A percentile compares a stretch with the other conserved stretches of the same genome.
Evolutionary conservation across 805 yeast genomes (phyloP).

Genomic region (Nakazawaea anatomiae): DNA sequence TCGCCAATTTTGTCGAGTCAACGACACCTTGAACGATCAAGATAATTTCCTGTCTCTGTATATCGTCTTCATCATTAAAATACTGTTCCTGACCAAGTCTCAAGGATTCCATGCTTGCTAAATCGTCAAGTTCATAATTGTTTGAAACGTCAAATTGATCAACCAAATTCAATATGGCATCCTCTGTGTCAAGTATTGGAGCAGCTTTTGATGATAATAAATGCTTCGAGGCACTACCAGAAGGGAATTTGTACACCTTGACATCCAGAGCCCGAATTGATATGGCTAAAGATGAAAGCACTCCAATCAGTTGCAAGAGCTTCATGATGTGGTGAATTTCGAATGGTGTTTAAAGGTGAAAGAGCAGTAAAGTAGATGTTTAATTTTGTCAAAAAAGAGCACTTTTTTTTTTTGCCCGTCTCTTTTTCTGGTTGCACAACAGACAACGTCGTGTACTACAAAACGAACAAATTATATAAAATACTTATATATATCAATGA

Average conservation of each 20-base stretch:
- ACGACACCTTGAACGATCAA: constrained; percentile 37
- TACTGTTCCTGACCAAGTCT: constrained; percentile 11
- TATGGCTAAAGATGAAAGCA: neutral
- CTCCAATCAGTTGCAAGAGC: neutral
- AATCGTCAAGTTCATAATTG: constrained; percentile 24
- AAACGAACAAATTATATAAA: too few relatives aligned
- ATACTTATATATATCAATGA: too few relatives aligned
- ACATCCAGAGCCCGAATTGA: constrained; percentile 1
- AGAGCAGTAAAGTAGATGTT: too few relatives aligned
- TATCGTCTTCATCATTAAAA: constrained; percentile 16
- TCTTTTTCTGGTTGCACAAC: too few relatives aligned
- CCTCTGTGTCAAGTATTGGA: constrained; percentile 19
- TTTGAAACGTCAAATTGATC: constrained; percentile 37
- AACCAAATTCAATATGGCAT: constrained; percentile 37
- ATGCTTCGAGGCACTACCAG: too few relatives aligned
- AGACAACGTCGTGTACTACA: too few relatives aligned
- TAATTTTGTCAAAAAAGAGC: too few relatives aligned
- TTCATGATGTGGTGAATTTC: neutral
- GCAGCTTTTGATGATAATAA: neutral
- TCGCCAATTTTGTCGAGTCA: constrained; percentile 22
- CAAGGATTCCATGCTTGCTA: neutral
- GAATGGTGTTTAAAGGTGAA: too few relatives aligned
- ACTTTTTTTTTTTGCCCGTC: too few relatives aligned
- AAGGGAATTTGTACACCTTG: constrained; percentile 11
- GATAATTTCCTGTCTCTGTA: constrained; percentile 26